phyloP scores from a whole-genome alignment of 345 rosid genomes.

The Eucalyptus sp. region DNA sequence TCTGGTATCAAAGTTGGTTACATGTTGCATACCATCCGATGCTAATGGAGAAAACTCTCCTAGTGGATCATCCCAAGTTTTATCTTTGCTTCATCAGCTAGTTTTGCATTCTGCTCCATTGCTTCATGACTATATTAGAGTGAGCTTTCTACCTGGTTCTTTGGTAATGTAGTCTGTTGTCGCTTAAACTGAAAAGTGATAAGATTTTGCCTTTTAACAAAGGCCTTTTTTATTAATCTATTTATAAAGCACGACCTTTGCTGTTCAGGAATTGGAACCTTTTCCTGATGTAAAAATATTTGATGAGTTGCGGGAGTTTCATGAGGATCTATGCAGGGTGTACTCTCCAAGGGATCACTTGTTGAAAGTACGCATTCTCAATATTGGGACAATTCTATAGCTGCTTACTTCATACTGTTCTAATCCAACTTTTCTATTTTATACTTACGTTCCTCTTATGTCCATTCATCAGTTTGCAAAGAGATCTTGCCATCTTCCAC shows the following conservation, averaged over 20 bases:
- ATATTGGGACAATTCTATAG: not conserved
- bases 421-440: not conserved
- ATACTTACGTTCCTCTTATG: not conserved
- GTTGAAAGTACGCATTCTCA: conserved; percentile 38
- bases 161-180: not conserved
- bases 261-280: conserved; percentile 67
- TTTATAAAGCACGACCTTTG: not conserved
- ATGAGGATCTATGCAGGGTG: conserved; percentile 38
- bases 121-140: conserved; percentile 69
- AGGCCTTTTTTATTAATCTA: not conserved
- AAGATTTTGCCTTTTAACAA: not conserved
- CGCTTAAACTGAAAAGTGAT: not conserved
- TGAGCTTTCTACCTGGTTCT: conserved; percentile 10
- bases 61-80: conserved; percentile 35
- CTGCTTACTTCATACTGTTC: not conserved
- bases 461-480: conserved; percentile 45
- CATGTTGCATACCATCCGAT: conserved; percentile 49
- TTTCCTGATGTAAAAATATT: conserved; percentile 65
- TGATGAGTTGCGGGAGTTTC: conserved; percentile 45
- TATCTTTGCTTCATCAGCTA: conserved; percentile 56
- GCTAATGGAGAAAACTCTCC: conserved; percentile 28
- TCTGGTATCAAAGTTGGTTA: conserved; percentile 91
- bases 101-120: conserved; percentile 48
- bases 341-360: conserved; percentile 82
- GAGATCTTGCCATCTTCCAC: conserved; percentile 75